Evolutionary conservation across 2,329 filamentous ascomycete species (phyloP).

Genomic region (Pseudopithomyces chartarum): DNA sequence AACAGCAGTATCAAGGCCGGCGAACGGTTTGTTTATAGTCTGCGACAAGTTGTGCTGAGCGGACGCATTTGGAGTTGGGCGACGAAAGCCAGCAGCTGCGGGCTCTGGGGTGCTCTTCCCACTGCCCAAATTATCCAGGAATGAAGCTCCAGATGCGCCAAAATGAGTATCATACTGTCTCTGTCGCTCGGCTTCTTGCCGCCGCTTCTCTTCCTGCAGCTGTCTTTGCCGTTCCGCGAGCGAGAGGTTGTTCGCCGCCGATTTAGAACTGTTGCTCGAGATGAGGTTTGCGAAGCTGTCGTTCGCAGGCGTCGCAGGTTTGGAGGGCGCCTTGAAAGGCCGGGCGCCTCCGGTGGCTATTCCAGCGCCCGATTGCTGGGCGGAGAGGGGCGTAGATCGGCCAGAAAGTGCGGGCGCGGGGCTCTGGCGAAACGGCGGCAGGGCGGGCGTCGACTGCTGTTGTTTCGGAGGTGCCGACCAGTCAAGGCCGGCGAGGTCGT

Average conservation of each 20-base stretch:
- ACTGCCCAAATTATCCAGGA: constrained; percentile 75
- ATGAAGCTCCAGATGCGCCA: constrained; percentile 67
- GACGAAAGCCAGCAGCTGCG: constrained; percentile 29
- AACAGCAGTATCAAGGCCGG: constrained; percentile 37
- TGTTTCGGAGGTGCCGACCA: constrained; percentile 47
- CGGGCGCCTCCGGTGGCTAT: constrained; percentile 39
- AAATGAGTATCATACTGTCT: constrained; percentile 77
- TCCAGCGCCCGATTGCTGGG: constrained; percentile 48
- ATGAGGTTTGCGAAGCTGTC: constrained; percentile 83
- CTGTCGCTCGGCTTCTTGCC: constrained; percentile 75
- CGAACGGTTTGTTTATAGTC: constrained; percentile 47
- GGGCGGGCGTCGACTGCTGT: constrained; percentile 30
- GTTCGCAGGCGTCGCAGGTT: constrained; percentile 55
- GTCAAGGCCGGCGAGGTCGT: constrained; percentile 56
- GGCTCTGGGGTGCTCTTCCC: constrained; percentile 56
- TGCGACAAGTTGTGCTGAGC: constrained; percentile 35
- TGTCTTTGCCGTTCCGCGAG: constrained; percentile 69
- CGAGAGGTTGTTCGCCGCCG: constrained; percentile 70
- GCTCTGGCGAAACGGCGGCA: constrained; percentile 44
- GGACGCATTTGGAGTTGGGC: constrained; percentile 25
- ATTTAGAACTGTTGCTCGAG: constrained; percentile 62
- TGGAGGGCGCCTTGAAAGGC: constrained; percentile 55
- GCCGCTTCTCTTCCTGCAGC: constrained; percentile 77
- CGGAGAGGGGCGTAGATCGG: constrained; percentile 45
- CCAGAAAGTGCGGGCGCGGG: constrained; percentile 47